Percentiles rank a stretch among this genome's conserved stretches.
These are phyloP conservation scores for Umbelopsis sp. DNA, from an alignment of 192 early-diverging fungal species.

Conservation along the genomic window DNA sequence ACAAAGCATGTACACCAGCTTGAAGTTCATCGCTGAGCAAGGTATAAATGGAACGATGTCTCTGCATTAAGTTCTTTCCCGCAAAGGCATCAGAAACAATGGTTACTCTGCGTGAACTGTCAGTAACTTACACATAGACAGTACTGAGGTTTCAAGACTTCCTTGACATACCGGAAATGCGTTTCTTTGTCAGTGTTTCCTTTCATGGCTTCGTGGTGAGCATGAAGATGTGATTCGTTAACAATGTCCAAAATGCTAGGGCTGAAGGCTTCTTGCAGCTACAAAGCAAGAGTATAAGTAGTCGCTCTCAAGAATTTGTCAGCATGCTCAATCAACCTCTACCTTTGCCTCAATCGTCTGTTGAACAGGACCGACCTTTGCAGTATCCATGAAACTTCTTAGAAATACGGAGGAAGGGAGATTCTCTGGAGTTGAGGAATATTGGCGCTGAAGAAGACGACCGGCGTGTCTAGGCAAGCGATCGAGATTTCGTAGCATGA, in stretches of 20 bases:
- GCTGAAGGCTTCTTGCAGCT: constrained; percentile 45
- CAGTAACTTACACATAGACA: not conserved
- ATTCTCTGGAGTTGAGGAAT: not conserved
- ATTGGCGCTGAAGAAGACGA: constrained; percentile 9
- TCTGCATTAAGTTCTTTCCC: constrained; percentile 58
- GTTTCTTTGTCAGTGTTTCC: constrained; percentile 78
- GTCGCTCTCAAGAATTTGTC: not conserved
- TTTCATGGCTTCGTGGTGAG: constrained; percentile 85
- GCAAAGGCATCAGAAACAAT: constrained; percentile 73
- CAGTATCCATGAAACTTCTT: constrained; percentile 29
- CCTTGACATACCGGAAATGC: constrained; percentile 68
- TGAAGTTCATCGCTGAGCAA: constrained; percentile 74
- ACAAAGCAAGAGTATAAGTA: not conserved
- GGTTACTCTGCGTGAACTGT: constrained; percentile 46
- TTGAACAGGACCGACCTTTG: constrained; percentile 35
- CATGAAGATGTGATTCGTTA: constrained; percentile 81
- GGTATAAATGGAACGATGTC: constrained; percentile 70
- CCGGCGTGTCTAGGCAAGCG: not conserved
- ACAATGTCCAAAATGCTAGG: constrained; percentile 68
- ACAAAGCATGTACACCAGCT: constrained; percentile 76
- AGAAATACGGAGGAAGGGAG: constrained; percentile 28
- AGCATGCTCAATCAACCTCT: not conserved
- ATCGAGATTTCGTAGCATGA: constrained; percentile 8
- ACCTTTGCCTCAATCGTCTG: constrained; percentile 33
- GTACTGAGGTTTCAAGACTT: not conserved